Percentiles rank a stretch among this genome's conserved stretches.
Evolutionary conservation across 352 stramenopile species (phyloP).

Genomic region (Globisporangium camurandrum): DNA sequence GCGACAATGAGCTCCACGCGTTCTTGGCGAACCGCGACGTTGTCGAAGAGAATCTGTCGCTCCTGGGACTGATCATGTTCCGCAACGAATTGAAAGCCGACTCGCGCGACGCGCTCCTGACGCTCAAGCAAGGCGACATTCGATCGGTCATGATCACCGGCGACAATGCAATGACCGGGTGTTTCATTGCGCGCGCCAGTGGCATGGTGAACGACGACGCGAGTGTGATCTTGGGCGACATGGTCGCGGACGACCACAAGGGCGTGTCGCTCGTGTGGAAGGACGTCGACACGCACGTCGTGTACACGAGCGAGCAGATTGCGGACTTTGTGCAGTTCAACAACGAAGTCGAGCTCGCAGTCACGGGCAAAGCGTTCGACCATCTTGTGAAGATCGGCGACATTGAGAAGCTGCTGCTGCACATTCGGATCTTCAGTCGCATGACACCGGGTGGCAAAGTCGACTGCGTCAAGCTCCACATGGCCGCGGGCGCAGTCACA

Average conservation of each 20-base stretch:
- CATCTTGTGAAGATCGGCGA: slow-evolving; percentile 52
- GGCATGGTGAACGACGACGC: slow-evolving; percentile 43
- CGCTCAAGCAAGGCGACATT: slow-evolving; percentile 74
- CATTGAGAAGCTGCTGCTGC: slow-evolving; percentile 49
- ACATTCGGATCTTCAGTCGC: slow-evolving; percentile 74
- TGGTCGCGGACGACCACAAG: slow-evolving; percentile 29
- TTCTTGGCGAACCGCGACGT: slow-evolving; percentile 57
- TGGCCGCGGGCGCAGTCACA: slow-evolving; percentile 50
- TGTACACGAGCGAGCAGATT: slow-evolving; percentile 44
- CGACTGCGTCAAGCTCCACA: slow-evolving; percentile 67
- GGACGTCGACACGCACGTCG: slow-evolving; percentile 49
- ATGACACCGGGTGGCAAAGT: slow-evolving; percentile 71
- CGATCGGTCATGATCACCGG: slow-evolving; percentile 85
- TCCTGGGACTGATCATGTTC: slow-evolving; percentile 86
- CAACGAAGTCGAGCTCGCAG: slow-evolving; percentile 41
- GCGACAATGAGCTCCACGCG: slow-evolving; percentile 23
- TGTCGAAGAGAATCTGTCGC: slow-evolving; percentile 62
- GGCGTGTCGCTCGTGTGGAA: slow-evolving; percentile 44
- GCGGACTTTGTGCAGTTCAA: slow-evolving; percentile 29
- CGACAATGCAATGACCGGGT: slow-evolving; percentile 76
- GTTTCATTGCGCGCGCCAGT: slow-evolving; percentile 65
- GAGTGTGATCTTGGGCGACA: slow-evolving; percentile 56
- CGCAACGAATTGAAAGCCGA: slow-evolving; percentile 86
- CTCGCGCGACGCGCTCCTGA: slow-evolving; percentile 64
- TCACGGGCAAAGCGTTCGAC: slow-evolving; percentile 72